phyloP scores from a whole-genome alignment of 768 basidiomycete species.

The Hygrophoropsis aurantiaca region DNA sequence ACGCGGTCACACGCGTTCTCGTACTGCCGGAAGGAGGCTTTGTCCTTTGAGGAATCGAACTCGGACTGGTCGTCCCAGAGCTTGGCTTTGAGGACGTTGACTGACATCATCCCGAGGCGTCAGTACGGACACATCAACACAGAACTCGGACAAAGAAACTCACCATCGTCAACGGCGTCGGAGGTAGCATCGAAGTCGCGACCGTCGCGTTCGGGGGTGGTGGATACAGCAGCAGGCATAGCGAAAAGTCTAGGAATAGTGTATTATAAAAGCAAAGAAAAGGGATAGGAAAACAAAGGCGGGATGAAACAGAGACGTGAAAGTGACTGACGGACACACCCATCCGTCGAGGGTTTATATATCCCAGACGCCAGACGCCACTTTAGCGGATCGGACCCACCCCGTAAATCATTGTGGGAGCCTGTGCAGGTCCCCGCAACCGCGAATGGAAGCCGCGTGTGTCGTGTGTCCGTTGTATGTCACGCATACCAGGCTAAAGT shows the following conservation, averaged over 20 bases:
- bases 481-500: too few relatives aligned
- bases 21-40: constrained; percentile 68
- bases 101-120: constrained; percentile 43
- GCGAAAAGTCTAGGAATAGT: neutral
- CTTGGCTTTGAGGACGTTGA: constrained; percentile 67
- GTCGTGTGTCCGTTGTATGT: too few relatives aligned
- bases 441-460: too few relatives aligned
- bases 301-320: neutral
- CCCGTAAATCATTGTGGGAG: neutral
- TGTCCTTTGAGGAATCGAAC: constrained; percentile 59
- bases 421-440: constrained; percentile 3
- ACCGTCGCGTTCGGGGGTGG: too few relatives aligned
- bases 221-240: constrained; percentile 27
- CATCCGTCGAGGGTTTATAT: too few relatives aligned
- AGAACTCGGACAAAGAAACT: neutral
- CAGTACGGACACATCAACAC: neutral
- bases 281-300: neutral
- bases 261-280: neutral
- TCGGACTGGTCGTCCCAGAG: constrained; percentile 56
- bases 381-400: constrained; percentile 2
- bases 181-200: constrained; percentile 41
- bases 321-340: constrained; percentile 3
- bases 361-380: too few relatives aligned
- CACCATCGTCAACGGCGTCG: constrained; percentile 53
- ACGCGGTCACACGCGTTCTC: constrained; percentile 76